Evolutionary conservation across 2,329 filamentous ascomycete genomes (phyloP), one percentile per base, ranked within the genome.

Genomic region (Talaromyces sp.): DNA sequence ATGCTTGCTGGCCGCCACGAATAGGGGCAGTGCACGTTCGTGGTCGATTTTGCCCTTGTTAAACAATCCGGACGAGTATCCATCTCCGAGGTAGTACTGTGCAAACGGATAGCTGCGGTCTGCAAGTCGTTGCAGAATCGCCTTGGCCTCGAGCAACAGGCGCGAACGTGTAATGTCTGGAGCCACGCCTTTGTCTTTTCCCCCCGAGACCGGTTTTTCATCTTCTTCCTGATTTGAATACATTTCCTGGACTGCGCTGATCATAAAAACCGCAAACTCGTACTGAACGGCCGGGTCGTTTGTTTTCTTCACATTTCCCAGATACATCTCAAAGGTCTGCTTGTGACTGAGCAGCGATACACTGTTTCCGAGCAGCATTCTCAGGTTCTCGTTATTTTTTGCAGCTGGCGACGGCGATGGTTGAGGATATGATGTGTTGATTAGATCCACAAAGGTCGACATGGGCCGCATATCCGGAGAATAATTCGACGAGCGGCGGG

Each of bases 271-370:
- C 2, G 95, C 95, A 76, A 99, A 98, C 31, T 96, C 95, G 75
- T 98, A 98, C 75, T 97, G 92, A 35, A 96, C 90, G 4, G 89
- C 88, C 17, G 88, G 83, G 74, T 97, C 92, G 64, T 89, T 95
- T 2, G 95, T 96, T 80, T 99, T 99, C 79, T 97, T 98, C 61
- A 97, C 91, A 70, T 98, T 99, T 59, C 89, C 88, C 51, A 93
- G 86, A 75, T 99, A 99, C 93, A 98, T 97, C 59, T 98, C 93
- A 55, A 99, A 84, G 1, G 95, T 99, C 77, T 98, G 93, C 71
- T 93, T 90, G 35, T 91, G 89, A 70, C 91, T 93, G 31, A 99
- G 84, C 13, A 99, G 82, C 21, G 93, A 96, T 3, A 93, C 93
- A 78, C 96, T 96, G 71, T 86, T 89, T 51, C 95, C 95, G 26